Base-by-base conservation (phyloP, 2,329 filamentous ascomycete species). In the Madurella fahalii region DNA sequence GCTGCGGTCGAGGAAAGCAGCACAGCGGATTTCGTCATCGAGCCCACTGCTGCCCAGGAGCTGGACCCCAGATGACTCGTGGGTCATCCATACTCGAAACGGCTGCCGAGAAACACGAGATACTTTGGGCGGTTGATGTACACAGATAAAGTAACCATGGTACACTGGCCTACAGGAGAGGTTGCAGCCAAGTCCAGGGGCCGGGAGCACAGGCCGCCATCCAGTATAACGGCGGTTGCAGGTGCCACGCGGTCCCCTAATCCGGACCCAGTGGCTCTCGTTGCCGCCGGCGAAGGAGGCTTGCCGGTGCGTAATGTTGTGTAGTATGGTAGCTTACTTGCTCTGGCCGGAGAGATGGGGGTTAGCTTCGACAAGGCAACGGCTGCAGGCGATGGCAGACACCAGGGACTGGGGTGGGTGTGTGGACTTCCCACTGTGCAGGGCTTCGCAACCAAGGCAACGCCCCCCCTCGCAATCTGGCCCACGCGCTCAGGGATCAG, bases 401-500 rank as follows among this genome's bases (percentile, higher is more conserved):
- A 25, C 7, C 25, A 25, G 25, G 25, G 25, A 25, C 25, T 25
- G 25, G 25, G 7, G 34, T 37, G 34, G 4, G 11, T 15, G 34
- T 37, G 31, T 44, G 25, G 48, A 50, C 48, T 44, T 50, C 16
- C 40, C 5, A 37, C 40, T 9, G 9, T 32, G 25, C 39, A 50
- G 16, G 16, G 40, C 40, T 42, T 18, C n/a, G 34, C 39, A 42
- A 39, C 5, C 30, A 44, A 30, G 31, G 31, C 40, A 50, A 15
- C 34, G 47, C 25, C 12, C 16, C 16, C 30, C 25, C 17, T 20
- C 40, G 13, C 40, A 25, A 15, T 8, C 41, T 37, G 18, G 39
- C 51, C 51, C 51, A 47, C 45, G 25, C n/a, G 16, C 41, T 55
- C 59, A 61, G 55, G 58, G 59, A 60, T 60, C 50, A 42, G 41